Conservation (phyloP, 805 yeast genomes). For the Metschnikowia cubensis region DNA sequence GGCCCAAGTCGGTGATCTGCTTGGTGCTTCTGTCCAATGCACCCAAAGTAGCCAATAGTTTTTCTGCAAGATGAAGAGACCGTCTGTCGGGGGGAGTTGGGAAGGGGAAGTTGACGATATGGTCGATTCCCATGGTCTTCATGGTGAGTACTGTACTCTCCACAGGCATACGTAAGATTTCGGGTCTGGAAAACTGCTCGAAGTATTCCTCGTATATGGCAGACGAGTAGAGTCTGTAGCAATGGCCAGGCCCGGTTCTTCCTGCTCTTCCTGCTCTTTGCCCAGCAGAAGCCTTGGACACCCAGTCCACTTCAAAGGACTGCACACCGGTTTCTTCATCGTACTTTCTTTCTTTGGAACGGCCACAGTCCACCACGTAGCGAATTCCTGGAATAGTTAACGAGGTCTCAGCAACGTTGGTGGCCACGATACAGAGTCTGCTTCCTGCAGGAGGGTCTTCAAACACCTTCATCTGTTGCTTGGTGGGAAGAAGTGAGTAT, state of each 20-base stretch:
- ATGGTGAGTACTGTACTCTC: conserved; percentile 93
- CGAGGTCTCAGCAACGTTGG: conserved; percentile 97
- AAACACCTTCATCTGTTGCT: conserved; percentile 91
- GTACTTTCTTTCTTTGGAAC: conserved; percentile 82
- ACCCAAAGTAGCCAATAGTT: conserved; percentile 65
- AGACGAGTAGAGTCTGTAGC: conserved; percentile 87
- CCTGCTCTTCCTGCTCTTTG: conserved; percentile 98
- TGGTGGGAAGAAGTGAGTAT: conserved; percentile 89
- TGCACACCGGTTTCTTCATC: conserved; percentile 87
- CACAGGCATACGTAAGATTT: conserved; percentile 90
- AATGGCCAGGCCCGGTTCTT: conserved; percentile 98
- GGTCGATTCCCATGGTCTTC: conserved; percentile 97
- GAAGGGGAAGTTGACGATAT: conserved; percentile 87
- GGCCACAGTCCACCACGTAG: conserved; percentile 93
- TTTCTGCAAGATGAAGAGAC: conserved; percentile 62
- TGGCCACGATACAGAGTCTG: conserved; percentile 88
- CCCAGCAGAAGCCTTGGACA: conserved; percentile 91
- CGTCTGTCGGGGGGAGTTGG: conserved; percentile 83
- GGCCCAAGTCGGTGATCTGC: conserved; percentile 72
- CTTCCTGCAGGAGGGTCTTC: conserved; percentile 80
- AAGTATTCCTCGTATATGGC: conserved; percentile 90
- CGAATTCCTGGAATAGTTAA: conserved; percentile 93
- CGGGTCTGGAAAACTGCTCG: conserved; percentile 79
- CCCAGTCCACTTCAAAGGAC: conserved; percentile 87
- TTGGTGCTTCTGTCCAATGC: conserved; percentile 59